Percentiles rank a stretch among this genome's conserved stretches.
These are phyloP conservation scores for Aristolochia fimbriata DNA, from an alignment of 164 flowering plant species.

Conservation along the genomic window DNA sequence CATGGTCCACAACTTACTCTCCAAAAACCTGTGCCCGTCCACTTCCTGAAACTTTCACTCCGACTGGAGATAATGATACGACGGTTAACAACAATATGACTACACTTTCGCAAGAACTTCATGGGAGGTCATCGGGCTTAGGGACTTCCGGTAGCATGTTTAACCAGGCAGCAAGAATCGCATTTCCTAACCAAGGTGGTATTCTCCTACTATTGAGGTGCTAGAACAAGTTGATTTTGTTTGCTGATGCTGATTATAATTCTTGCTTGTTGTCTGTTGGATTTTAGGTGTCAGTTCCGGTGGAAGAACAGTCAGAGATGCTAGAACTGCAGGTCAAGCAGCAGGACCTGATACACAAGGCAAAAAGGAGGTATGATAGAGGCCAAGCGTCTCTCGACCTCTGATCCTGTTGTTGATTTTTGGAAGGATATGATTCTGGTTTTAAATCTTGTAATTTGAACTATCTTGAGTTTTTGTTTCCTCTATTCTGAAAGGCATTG, in stretches of 20 bases:
- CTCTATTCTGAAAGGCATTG: background rate
- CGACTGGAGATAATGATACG: slow-evolving; percentile 29
- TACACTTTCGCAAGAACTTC: slow-evolving; percentile 28
- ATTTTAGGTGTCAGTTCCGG: slow-evolving; percentile 28
- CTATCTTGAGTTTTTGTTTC: background rate
- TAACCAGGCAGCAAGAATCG: slow-evolving; percentile 26
- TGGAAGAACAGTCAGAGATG: slow-evolving; percentile 17
- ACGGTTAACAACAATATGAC: slow-evolving; percentile 14
- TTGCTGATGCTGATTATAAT: background rate
- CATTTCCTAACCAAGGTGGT: slow-evolving; percentile 5
- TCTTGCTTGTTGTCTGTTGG: background rate
- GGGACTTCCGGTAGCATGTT: slow-evolving; percentile 28
- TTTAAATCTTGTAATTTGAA: background rate
- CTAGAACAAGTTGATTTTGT: background rate
- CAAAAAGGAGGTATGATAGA: slow-evolving; percentile 26
- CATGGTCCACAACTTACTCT: slow-evolving; percentile 78
- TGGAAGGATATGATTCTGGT: background rate
- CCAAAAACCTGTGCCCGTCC: slow-evolving; percentile 32
- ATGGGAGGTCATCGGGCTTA: slow-evolving; percentile 21
- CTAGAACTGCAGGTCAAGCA: slow-evolving; percentile 22
- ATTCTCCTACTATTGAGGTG: background rate
- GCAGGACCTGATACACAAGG: slow-evolving; percentile 28
- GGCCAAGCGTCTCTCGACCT: background rate
- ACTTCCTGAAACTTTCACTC: slow-evolving; percentile 23
- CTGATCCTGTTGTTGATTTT: slow-evolving; percentile 3